Conservation (phyloP, 352 stramenopile genomes). For the Elongisporangium anandrum region DNA sequence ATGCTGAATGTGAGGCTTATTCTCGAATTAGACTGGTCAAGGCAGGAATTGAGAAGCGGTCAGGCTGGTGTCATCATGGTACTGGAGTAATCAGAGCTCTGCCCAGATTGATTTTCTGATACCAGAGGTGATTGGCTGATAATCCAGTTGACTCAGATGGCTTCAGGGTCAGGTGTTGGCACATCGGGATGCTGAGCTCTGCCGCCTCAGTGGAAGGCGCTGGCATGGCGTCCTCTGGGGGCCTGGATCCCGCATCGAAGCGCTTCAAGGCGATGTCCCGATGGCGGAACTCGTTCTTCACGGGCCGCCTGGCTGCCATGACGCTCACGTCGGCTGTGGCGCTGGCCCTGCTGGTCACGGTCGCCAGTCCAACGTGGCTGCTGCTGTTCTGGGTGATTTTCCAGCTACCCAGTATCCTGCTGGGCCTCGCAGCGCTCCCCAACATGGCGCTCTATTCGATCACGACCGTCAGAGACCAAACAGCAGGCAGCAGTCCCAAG, state of each 20-base stretch:
- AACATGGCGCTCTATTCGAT: conserved; percentile 31
- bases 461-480: conserved; percentile 10
- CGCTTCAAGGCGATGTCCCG: background rate
- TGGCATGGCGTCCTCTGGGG: background rate
- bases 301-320: conserved; percentile 43
- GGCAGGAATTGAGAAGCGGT: no score
- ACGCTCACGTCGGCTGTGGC: conserved; percentile 41
- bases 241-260: background rate
- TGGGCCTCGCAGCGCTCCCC: conserved; percentile 51
- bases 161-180: no score
- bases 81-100: background rate
- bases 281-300: conserved; percentile 71
- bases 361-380: background rate
- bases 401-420: conserved; percentile 47
- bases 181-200: no score
- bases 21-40: no score
- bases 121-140: background rate
- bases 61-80: no score
- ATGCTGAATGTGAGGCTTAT: no score
- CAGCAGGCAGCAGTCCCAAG: background rate
- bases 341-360: conserved; percentile 29
- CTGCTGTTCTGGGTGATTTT: conserved; percentile 45
- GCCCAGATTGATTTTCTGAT: background rate
- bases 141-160: background rate
- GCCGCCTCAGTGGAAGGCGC: background rate